These are phyloP conservation scores for Harringtonia aguacate DNA, from an alignment of 2,329 filamentous ascomycete genomes.

Conservation along the genomic window DNA sequence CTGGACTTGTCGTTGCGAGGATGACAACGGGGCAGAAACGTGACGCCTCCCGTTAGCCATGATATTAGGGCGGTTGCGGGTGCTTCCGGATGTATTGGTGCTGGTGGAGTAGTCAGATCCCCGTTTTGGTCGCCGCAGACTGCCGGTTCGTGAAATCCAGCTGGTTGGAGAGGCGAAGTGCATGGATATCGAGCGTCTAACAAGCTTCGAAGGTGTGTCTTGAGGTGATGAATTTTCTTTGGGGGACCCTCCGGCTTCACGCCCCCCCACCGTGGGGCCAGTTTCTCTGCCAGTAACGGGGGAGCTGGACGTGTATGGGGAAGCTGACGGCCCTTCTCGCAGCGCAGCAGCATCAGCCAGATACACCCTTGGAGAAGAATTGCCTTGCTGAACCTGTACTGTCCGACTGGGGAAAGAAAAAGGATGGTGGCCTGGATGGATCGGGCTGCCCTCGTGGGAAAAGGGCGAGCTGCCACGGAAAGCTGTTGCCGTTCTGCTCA, in stretches of 20 bases:
- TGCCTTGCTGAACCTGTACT: conserved; percentile 15
- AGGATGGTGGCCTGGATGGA: conserved; percentile 17
- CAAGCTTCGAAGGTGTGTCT: conserved; percentile 30
- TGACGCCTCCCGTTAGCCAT: conserved; percentile 30
- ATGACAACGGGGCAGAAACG: conserved; percentile 35
- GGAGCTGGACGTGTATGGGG: conserved; percentile 3
- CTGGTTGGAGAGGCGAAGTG: conserved; percentile 45
- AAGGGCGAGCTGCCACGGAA: conserved; percentile 17
- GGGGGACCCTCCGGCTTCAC: neutral
- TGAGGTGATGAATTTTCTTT: conserved; percentile 17
- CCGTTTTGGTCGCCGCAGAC: conserved; percentile 44
- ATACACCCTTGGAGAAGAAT: conserved; percentile 19
- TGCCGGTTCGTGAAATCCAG: conserved; percentile 47
- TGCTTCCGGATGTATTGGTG: neutral
- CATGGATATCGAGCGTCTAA: conserved; percentile 46
- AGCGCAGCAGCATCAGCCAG: conserved; percentile 22
- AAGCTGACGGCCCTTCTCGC: conserved; percentile 9
- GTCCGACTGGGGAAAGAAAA: conserved; percentile 18
- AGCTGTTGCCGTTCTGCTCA: conserved; percentile 16
- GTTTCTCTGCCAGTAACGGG: neutral
- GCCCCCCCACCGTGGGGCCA: neutral
- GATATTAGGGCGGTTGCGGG: neutral
- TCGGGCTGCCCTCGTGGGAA: conserved; percentile 18
- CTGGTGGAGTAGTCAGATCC: conserved; percentile 17
- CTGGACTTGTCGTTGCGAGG: neutral